Conservation (phyloP, 345 rosid species). For the Noccaea bulbosa region DNA sequence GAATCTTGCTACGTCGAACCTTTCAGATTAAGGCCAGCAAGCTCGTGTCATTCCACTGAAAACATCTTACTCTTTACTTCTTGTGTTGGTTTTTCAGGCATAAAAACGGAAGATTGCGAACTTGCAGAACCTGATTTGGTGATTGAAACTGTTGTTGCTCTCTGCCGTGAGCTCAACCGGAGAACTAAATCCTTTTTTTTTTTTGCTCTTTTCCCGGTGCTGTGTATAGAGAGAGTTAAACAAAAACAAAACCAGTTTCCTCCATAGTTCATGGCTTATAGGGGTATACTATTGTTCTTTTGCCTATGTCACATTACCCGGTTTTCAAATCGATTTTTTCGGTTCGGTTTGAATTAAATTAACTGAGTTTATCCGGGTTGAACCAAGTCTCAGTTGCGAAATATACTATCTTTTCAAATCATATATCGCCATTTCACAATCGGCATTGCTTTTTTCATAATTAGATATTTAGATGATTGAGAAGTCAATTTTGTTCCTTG, state of each 20-base stretch:
- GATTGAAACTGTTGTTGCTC: neutral
- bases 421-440: too few species aligned
- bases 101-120: slow-evolving; percentile 67
- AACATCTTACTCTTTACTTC: slow-evolving; percentile 7
- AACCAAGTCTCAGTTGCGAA: neutral
- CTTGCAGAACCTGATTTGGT: slow-evolving; percentile 42
- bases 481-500: neutral
- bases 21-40: neutral
- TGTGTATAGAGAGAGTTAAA: slow-evolving; percentile 31
- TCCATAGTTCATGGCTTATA: neutral
- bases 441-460: too few species aligned
- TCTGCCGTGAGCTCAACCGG: slow-evolving; percentile 28
- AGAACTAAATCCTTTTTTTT: slow-evolving; percentile 7
- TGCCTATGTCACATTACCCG: neutral
- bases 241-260: slow-evolving; percentile 19
- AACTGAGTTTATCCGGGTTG: neutral
- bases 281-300: slow-evolving; percentile 14
- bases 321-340: slow-evolving; percentile 22
- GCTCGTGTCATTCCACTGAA: neutral
- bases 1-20: slow-evolving; percentile 1
- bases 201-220: slow-evolving; percentile 9
- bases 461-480: too few species aligned
- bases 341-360: slow-evolving; percentile 24
- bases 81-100: slow-evolving; percentile 61
- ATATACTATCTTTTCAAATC: too few species aligned